Conservation (phyloP, 2,329 filamentous ascomycete species). For the Arthrinium puccinioides region DNA sequence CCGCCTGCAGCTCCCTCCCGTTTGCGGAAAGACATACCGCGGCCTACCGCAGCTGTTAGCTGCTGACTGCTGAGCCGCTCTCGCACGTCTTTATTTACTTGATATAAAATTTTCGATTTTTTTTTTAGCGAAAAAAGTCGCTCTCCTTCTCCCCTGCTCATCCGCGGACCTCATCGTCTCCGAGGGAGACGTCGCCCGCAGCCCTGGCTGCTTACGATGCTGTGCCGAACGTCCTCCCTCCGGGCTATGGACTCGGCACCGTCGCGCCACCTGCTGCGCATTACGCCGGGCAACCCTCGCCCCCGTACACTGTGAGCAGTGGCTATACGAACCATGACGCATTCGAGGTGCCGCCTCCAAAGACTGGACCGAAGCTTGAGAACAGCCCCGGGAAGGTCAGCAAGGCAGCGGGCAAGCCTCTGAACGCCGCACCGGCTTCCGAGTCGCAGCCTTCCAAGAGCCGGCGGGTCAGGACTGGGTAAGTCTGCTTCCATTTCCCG, state of each 20-base stretch:
- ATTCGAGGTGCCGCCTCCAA: slow-evolving; percentile 17
- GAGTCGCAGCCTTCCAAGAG: slow-evolving; percentile 46
- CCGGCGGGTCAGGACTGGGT: slow-evolving; percentile 74
- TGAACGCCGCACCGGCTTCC: slow-evolving; percentile 14
- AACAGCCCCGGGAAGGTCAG: not conserved
- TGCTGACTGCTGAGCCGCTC: slow-evolving; percentile 5
- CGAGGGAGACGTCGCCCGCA: slow-evolving; percentile 18
- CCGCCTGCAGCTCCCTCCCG: slow-evolving; percentile 3
- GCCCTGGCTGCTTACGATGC: slow-evolving; percentile 28
- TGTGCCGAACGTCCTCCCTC: slow-evolving; percentile 23
- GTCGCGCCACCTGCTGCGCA: slow-evolving; percentile 20
- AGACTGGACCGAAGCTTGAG: slow-evolving; percentile 11
- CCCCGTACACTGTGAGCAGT: slow-evolving; percentile 21
- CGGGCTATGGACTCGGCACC: slow-evolving; percentile 26
- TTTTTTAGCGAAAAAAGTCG: too few relatives aligned
- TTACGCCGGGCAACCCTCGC: slow-evolving; percentile 21
- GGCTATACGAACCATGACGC: slow-evolving; percentile 15
- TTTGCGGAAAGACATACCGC: not conserved
- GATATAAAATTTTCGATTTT: too few relatives aligned
- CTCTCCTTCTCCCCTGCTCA: not conserved
- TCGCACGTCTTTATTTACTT: too few relatives aligned
- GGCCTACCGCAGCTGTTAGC: not conserved
- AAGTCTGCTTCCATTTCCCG: not conserved
- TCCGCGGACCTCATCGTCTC: not conserved
- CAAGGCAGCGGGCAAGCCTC: slow-evolving; percentile 12